Evolutionary conservation across 169 alveolate genomes (phyloP).

Genomic region (Plasmodium berghei): DNA sequence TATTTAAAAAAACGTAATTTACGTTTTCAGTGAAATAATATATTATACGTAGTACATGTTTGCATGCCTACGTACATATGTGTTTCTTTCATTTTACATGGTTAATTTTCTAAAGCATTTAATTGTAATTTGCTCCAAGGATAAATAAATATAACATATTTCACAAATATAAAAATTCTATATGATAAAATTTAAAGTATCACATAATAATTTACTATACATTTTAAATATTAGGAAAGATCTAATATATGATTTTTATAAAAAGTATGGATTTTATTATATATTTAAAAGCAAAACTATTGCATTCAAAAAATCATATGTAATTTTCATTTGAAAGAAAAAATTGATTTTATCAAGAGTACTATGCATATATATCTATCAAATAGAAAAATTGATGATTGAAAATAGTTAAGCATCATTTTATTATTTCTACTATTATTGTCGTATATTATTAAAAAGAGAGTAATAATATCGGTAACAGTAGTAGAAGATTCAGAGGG

Average conservation of each 20-base stretch:
- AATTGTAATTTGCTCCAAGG: conserved; percentile 3
- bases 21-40: neutral
- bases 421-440: too few relatives aligned
- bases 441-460: too few relatives aligned
- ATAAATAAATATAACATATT: neutral
- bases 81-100: conserved; percentile 2
- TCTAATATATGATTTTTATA: neutral
- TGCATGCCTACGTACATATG: neutral
- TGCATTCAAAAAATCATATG: neutral
- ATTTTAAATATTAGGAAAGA: neutral
- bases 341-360: too few relatives aligned
- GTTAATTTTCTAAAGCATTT: neutral
- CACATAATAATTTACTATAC: neutral
- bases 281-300: neutral
- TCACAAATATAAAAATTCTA: neutral
- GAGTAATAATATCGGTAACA: too few relatives aligned
- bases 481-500: too few relatives aligned
- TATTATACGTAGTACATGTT: too few relatives aligned
- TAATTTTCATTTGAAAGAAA: too few relatives aligned
- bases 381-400: too few relatives aligned
- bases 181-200: neutral
- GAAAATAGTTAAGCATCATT: too few relatives aligned
- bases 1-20: neutral
- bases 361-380: too few relatives aligned
- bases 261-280: neutral